Base-by-base conservation (phyloP, 768 basidiomycete species). In the Cubamyces lactineus region DNA sequence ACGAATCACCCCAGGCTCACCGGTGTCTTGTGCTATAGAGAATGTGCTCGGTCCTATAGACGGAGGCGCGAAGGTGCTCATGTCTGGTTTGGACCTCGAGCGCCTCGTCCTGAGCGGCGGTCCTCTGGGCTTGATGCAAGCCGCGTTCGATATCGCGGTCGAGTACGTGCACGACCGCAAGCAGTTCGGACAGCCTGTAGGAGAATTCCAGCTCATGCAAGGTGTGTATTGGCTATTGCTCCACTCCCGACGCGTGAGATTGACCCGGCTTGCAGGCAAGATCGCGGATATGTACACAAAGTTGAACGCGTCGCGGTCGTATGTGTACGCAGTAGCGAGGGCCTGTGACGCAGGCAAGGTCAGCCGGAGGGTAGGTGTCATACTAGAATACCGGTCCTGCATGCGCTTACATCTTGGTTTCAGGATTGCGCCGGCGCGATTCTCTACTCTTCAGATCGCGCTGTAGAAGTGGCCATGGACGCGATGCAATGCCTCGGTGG, bases 391-490 rank as follows among this genome's bases (percentile, higher is more conserved):
- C 34, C 40, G 39, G n/a, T 21, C 34, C 17, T 57, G 30, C 41
- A 46, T 7, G 16, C n/a, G 7, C 40, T 42, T 26, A 12, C 42
- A 39, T 7, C 11, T 41, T 42, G 47, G 34, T 11, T 9, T 11
- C 71, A 95, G 94, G 96, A 98, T 71, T 98, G 96, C 67, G 96
- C 96, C 9, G 95, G 94, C 17, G 93, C 92, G 1, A 97, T 98
- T 62, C 72, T 98, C 47, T 96, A 96, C 75, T 92, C 94, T 19
- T 94, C 94, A 0, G 96, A 98, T 69, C 89, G 86, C 69, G 91
- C 94, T 24, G 87, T 96, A 23, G 93, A 97, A 73, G 92, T 97
- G 13, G 87, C 94, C 3, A 76, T 92, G 69, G 94, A 96, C 70
- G 92, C 86, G 9, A 94, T 94, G 89, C 95, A 96, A 69, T 95